These are phyloP conservation scores for Lipomyces orientalis DNA, from an alignment of 805 yeast species.

Conservation along the genomic window DNA sequence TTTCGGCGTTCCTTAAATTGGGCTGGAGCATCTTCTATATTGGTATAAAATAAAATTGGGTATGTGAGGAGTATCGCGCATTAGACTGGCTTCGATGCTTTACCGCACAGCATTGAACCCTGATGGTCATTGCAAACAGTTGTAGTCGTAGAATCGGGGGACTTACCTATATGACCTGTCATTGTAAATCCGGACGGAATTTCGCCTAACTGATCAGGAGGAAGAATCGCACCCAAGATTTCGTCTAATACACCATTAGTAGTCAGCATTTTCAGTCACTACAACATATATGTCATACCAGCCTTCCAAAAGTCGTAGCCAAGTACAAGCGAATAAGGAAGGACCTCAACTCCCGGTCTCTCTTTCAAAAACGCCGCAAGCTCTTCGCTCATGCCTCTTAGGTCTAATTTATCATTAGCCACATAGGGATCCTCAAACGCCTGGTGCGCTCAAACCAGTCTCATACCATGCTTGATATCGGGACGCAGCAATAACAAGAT, in stretches of 20 bases:
- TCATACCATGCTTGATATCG: conserved; percentile 10
- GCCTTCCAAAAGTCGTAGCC: conserved; percentile 85
- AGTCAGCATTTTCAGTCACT: neutral
- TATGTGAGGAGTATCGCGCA: neutral
- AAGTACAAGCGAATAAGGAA: conserved; percentile 61
- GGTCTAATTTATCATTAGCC: conserved; percentile 4
- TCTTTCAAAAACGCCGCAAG: conserved; percentile 56
- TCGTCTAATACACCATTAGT: conserved; percentile 59
- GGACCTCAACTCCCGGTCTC: conserved; percentile 49
- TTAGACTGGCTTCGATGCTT: neutral
- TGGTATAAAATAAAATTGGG: neutral
- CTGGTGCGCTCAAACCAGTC: neutral
- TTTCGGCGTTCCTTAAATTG: neutral
- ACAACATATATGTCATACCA: conserved; percentile 18
- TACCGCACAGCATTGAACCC: neutral
- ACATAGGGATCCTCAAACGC: neutral
- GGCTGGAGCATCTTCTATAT: neutral
- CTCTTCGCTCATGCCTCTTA: conserved; percentile 47
- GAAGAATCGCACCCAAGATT: conserved; percentile 75
- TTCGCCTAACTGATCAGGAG: conserved; percentile 69
- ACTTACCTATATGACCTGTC: conserved; percentile 76
- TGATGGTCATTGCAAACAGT: neutral
- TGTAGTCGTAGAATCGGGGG: neutral
- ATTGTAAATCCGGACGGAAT: conserved; percentile 89
- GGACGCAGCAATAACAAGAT: conserved; percentile 28